These are phyloP conservation scores for Fraxinus ornus DNA, from an alignment of 305 asterid genomes.

Conservation along the genomic window DNA sequence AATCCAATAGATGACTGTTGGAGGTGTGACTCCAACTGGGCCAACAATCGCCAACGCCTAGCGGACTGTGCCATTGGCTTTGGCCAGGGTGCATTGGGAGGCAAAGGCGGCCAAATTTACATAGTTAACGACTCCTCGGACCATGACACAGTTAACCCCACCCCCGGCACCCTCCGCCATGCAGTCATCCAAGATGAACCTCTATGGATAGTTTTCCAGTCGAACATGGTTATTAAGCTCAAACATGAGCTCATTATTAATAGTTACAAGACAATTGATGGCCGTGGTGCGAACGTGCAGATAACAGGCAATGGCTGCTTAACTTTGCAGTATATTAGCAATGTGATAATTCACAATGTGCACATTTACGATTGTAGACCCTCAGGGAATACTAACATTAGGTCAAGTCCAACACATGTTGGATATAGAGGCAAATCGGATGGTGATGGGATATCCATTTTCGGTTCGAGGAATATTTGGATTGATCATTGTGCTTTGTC, in stretches of 20 bases:
- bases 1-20: slow-evolving; percentile 95
- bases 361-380: slow-evolving; percentile 51
- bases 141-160: slow-evolving; percentile 49
- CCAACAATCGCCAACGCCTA: slow-evolving; percentile 56
- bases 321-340: slow-evolving; percentile 43
- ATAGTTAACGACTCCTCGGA: slow-evolving; percentile 75
- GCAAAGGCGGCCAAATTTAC: slow-evolving; percentile 69
- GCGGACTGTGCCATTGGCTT: slow-evolving; percentile 84
- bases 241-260: slow-evolving; percentile 56
- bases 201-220: slow-evolving; percentile 69
- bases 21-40: slow-evolving; percentile 81
- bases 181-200: slow-evolving; percentile 86
- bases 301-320: slow-evolving; percentile 66
- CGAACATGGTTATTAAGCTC: slow-evolving; percentile 63
- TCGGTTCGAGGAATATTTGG: slow-evolving; percentile 52
- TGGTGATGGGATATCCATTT: slow-evolving; percentile 64
- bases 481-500: slow-evolving; percentile 68
- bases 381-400: slow-evolving; percentile 51
- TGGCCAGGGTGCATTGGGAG: slow-evolving; percentile 56
- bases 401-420: slow-evolving; percentile 51
- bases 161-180: slow-evolving; percentile 74
- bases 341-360: slow-evolving; percentile 58
- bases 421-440: slow-evolving; percentile 60
- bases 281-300: slow-evolving; percentile 51
- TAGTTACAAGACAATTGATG: slow-evolving; percentile 53